Percentiles rank a stretch among this genome's conserved stretches.
Conservation (phyloP, 164 flowering plant genomes). For the Aristolochia californica region DNA sequence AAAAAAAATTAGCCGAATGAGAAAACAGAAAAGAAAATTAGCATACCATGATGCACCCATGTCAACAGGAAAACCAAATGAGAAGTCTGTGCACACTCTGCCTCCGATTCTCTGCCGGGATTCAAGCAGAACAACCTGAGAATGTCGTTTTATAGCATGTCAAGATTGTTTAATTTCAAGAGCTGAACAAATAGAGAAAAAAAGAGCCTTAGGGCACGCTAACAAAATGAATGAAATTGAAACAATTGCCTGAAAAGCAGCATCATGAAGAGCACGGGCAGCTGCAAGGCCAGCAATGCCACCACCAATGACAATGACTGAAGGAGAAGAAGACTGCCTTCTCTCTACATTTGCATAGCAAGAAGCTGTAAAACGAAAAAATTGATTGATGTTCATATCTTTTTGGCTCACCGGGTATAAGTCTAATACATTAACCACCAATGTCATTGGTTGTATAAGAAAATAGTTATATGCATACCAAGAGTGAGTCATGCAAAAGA, state of each 20-base stretch:
- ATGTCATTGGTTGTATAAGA: too few relatives aligned
- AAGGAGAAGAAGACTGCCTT: too few relatives aligned
- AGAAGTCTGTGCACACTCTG: constrained; percentile 62
- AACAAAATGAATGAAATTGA: background rate
- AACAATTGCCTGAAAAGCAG: constrained; percentile 63
- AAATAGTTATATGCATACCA: too few relatives aligned
- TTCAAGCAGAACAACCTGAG: constrained; percentile 71
- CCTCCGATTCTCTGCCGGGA: constrained; percentile 88
- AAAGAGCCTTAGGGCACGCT: background rate
- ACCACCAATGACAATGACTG: constrained; percentile 77
- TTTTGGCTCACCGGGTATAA: too few relatives aligned
- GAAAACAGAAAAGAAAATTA: background rate
- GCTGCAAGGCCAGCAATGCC: constrained; percentile 86
- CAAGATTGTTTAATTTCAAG: background rate
- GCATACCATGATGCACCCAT: constrained; percentile 88
- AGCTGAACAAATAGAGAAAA: too few relatives aligned
- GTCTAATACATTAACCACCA: too few relatives aligned
- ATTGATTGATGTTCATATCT: background rate
- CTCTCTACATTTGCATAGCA: too few relatives aligned
- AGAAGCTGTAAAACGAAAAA: constrained; percentile 25
- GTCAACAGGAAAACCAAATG: constrained; percentile 91
- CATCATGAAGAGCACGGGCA: constrained; percentile 84
- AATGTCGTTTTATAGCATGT: background rate
- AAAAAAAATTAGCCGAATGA: background rate
- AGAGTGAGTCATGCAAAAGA: too few relatives aligned